Percentiles rank a stretch among this genome's conserved stretches.
phyloP scores from a whole-genome alignment of 768 basidiomycete genomes.

The Boletus rubescentipes region DNA sequence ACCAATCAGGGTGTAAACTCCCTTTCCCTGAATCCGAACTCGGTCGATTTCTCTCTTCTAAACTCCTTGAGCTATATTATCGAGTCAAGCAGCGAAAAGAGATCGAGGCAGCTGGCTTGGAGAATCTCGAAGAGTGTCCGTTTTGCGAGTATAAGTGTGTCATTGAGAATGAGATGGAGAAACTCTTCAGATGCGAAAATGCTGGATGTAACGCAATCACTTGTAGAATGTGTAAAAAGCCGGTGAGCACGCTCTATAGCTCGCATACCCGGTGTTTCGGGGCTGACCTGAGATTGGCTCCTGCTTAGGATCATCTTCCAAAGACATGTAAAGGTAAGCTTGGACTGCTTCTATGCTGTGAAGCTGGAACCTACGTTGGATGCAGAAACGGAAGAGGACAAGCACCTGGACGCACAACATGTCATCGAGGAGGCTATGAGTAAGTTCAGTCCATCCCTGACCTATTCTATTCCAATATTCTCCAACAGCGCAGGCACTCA shows the following conservation, averaged over 20 bases:
- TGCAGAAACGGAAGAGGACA: conserved; percentile 74
- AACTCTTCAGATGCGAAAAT: conserved; percentile 55
- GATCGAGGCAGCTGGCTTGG: conserved; percentile 73
- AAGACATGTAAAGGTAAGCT: conserved; percentile 71
- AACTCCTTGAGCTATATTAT: conserved; percentile 68
- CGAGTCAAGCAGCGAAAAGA: conserved; percentile 77
- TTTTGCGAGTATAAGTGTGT: conserved; percentile 86
- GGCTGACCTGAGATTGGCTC: conserved; percentile 1
- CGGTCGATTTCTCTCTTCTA: conserved; percentile 59
- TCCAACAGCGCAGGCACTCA: conserved; percentile 65
- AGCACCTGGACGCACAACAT: conserved; percentile 71
- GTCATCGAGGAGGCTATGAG: conserved; percentile 93
- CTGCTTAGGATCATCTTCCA: conserved; percentile 70
- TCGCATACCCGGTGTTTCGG: not conserved
- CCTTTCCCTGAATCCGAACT: conserved; percentile 71
- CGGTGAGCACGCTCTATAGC: conserved; percentile 39
- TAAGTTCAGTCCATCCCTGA: conserved; percentile 31
- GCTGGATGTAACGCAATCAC: conserved; percentile 72
- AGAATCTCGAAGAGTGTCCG: conserved; percentile 85
- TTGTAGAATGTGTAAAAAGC: conserved; percentile 77
- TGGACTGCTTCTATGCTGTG: not conserved
- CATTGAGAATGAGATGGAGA: conserved; percentile 68
- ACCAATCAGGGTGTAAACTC: conserved; percentile 68
- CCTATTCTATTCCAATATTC: conserved; percentile 1
- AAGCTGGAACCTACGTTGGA: not conserved